Evolutionary conservation across 2,329 filamentous ascomycete species (phyloP).

Genomic region (Corynespora cassiicola): DNA sequence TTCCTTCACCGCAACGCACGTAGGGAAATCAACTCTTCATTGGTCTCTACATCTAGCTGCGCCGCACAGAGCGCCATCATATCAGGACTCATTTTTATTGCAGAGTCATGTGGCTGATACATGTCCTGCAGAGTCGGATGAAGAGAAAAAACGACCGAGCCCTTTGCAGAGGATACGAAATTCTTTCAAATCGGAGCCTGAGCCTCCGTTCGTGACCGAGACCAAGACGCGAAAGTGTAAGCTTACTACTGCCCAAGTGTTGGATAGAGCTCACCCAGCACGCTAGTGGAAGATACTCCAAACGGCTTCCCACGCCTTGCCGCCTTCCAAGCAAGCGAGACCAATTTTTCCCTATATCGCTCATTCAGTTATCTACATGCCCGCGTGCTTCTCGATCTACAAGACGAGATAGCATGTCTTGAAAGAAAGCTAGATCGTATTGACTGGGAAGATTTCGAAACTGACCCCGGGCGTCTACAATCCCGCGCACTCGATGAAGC

Average conservation of each 20-base stretch:
- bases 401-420: conserved; percentile 45
- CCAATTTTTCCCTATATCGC: conserved; percentile 49
- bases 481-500: conserved; percentile 35
- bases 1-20: not conserved
- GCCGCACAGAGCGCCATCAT: too few relatives aligned
- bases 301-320: conserved; percentile 48
- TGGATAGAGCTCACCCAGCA: conserved; percentile 11
- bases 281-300: conserved; percentile 44
- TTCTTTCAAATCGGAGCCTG: conserved; percentile 36
- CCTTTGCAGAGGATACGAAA: conserved; percentile 34
- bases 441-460: conserved; percentile 36
- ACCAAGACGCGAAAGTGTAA: conserved; percentile 41
- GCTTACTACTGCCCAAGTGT: conserved; percentile 7
- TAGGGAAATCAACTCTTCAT: too few relatives aligned
- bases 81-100: too few relatives aligned
- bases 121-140: conserved; percentile 20
- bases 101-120: conserved; percentile 15
- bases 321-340: conserved; percentile 47
- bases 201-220: conserved; percentile 36
- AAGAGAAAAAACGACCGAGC: conserved; percentile 28
- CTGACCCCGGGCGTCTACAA: conserved; percentile 27
- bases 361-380: conserved; percentile 49
- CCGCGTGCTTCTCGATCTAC: conserved; percentile 45
- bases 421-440: conserved; percentile 46
- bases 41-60: too few relatives aligned